These are phyloP conservation scores for Cercospora zeina DNA, from an alignment of 2,329 filamentous ascomycete species.

Conservation along the genomic window DNA sequence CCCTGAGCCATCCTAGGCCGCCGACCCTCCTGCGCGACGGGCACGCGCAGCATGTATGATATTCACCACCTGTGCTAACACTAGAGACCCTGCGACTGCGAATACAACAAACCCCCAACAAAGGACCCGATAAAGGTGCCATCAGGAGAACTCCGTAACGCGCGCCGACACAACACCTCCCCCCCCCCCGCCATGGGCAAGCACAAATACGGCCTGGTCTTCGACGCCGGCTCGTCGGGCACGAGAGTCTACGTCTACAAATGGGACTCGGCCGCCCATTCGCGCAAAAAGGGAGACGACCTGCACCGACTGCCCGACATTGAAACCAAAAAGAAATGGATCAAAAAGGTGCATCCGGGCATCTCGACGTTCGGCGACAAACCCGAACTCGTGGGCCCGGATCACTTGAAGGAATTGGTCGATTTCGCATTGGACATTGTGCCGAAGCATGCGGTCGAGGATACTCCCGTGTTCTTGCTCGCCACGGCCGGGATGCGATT, in stretches of 20 bases:
- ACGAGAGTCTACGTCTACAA: slow-evolving; percentile 92
- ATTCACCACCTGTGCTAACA: slow-evolving; percentile 1
- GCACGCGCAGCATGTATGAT: slow-evolving; percentile 16
- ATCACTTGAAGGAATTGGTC: slow-evolving; percentile 77
- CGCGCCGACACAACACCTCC: neutral
- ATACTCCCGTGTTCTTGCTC: slow-evolving; percentile 92
- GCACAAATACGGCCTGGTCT: slow-evolving; percentile 78
- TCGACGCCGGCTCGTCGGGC: slow-evolving; percentile 96
- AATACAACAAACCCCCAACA: neutral
- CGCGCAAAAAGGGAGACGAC: slow-evolving; percentile 63
- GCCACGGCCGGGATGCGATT: slow-evolving; percentile 95
- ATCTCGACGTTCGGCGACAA: slow-evolving; percentile 85
- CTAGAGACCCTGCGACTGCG: slow-evolving; percentile 6
- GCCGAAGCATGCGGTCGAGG: slow-evolving; percentile 70
- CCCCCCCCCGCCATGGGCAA: slow-evolving; percentile 34
- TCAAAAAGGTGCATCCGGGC: slow-evolving; percentile 88
- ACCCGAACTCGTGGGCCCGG: slow-evolving; percentile 72
- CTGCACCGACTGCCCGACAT: slow-evolving; percentile 73
- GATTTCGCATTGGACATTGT: slow-evolving; percentile 79
- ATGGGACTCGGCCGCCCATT: slow-evolving; percentile 77
- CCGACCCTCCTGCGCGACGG: slow-evolving; percentile 3
- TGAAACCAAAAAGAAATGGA: slow-evolving; percentile 81
- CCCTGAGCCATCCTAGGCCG: neutral
- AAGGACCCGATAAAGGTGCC: slow-evolving; percentile 4
- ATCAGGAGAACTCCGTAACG: neutral